Evolutionary conservation across 257 asterid genomes (phyloP).

Genomic region (Rauvolfia tetraphylla): DNA sequence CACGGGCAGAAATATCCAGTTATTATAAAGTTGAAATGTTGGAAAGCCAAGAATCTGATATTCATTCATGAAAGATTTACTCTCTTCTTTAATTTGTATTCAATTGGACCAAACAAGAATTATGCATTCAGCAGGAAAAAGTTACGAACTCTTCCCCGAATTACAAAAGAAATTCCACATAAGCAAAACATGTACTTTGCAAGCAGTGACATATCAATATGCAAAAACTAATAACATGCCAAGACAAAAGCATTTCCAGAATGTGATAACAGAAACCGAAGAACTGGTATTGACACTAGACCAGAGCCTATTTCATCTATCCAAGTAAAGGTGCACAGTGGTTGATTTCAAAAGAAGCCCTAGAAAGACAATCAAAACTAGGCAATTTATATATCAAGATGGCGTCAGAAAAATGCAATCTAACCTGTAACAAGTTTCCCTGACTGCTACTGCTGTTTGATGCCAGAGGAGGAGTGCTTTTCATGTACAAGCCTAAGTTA

Average conservation of each 20-base stretch:
- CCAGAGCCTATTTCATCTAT: background rate
- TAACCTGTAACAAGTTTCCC: conserved; percentile 69
- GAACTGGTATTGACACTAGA: background rate
- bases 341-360: background rate
- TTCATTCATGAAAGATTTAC: background rate
- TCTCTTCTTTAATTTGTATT: background rate
- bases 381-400: background rate
- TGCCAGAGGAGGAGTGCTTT: conserved; percentile 82
- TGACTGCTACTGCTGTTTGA: conserved; percentile 54
- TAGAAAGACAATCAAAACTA: background rate
- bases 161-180: background rate
- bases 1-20: background rate
- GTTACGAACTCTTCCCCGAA: background rate
- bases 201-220: background rate
- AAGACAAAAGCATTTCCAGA: background rate
- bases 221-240: background rate
- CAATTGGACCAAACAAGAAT: background rate
- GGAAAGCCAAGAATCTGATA: background rate
- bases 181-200: background rate
- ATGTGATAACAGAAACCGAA: background rate
- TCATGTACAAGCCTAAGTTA: conserved; percentile 71
- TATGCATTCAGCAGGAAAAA: background rate
- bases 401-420: conserved; percentile 17
- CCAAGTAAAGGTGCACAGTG: background rate
- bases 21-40: background rate